Base-by-base conservation (phyloP, 2,329 filamentous ascomycete genomes). In the Paradendryphiella salina region DNA sequence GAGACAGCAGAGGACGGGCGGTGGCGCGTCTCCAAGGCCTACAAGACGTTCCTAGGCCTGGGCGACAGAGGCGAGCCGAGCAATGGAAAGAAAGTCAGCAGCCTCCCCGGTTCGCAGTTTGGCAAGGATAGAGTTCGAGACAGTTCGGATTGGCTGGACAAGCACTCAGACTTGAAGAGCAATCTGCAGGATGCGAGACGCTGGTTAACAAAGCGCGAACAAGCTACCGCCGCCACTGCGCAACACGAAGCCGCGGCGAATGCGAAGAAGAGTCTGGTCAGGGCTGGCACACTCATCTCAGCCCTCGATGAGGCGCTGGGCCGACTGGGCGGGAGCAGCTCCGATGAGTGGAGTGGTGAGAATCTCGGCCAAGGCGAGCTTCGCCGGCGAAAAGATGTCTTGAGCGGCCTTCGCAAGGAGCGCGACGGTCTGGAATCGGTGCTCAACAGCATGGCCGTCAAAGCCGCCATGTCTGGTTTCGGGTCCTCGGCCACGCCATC, bases 381-480 rank as follows among this genome's bases (percentile, higher is more conserved):
- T 28, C 78, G 88, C 36, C 77, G 90, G 5, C 77, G 90, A 41
- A 79, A 83, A 49, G 89, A 94, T 70, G 75, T 93, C 56, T 73
- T 94, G 3, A 81, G 82, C 1, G 81, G 85, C 10, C 87, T 87
- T 5, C 79, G 83, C 61, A 87, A 88, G 63, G 89, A 94, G 72
- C 82, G 85, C 49, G 88, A 93, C 48, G 87, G 86, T 2, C 75
- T 94, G 14, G 89, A 94, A 62, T 85, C 84, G 66, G 77, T 92
- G 29, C 83, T 87, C 65, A 84, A 85, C 57, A 86, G 82, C 21
- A 81, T 85, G 78, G 77, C 77, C 21, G 77, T 80, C 31, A 82
- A 79, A 62, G 70, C 66, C 3, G 73, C 76, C 15, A 65, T 69
- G 1, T 77, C 79, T 1, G 69, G 72, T 3, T 72, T 79, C 1